phyloP scores from a whole-genome alignment of 2,329 filamentous ascomycete genomes.

The Thelonectria blattea region DNA sequence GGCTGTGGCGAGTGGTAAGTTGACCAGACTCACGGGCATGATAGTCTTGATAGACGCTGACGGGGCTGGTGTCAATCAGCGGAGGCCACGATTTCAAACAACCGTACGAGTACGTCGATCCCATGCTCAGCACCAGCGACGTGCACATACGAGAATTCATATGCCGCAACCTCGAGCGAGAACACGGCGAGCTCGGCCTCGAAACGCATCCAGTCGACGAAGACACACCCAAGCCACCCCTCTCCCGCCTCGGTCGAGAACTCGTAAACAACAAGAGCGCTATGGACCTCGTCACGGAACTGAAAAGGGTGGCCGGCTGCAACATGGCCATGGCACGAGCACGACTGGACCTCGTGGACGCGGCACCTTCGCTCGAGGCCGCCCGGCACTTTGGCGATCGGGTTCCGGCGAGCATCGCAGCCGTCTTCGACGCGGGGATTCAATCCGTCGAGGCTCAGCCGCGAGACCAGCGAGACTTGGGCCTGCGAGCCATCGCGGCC shows the following conservation, averaged over 20 bases:
- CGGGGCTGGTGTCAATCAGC: neutral
- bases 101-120: neutral
- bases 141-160: neutral
- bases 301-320: neutral
- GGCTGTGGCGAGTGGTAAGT: neutral
- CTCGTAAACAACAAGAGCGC: neutral
- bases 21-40: neutral
- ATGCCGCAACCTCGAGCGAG: neutral
- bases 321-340: neutral
- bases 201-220: neutral
- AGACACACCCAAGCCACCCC: neutral
- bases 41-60: neutral
- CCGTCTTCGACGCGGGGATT: neutral
- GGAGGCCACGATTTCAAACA: neutral
- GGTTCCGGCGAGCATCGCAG: neutral
- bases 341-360: neutral
- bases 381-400: neutral
- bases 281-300: neutral
- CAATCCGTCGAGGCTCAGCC: neutral
- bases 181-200: constrained; percentile 1
- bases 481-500: neutral
- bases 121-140: neutral
- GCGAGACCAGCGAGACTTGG: neutral
- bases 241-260: neutral
- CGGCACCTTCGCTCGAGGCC: neutral